Conservation (phyloP, 208 protist species). For the Balamuthia mandrillaris region DNA sequence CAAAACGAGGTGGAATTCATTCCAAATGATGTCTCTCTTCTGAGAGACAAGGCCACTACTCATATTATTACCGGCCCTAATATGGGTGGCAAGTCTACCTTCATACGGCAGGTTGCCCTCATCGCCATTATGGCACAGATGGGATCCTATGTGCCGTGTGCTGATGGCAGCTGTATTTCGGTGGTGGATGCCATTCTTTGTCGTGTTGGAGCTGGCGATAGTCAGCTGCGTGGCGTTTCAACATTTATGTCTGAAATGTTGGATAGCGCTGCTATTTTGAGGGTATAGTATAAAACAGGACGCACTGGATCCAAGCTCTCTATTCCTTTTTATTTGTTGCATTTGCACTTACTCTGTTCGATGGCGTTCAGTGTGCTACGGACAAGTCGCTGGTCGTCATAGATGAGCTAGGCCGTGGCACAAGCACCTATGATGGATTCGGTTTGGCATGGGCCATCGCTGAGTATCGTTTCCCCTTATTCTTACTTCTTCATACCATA, state of each 20-base stretch:
- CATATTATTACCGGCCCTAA: constrained; percentile 84
- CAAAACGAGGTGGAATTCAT: neutral
- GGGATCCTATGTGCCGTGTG: constrained; percentile 94
- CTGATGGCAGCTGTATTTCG: constrained; percentile 66
- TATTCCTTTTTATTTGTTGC: neutral
- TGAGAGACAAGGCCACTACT: constrained; percentile 50
- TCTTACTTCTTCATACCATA: neutral
- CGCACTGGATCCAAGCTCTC: neutral
- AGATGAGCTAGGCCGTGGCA: constrained; percentile 98
- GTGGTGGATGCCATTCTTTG: constrained; percentile 92
- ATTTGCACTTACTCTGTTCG: neutral
- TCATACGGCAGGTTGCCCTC: constrained; percentile 92
- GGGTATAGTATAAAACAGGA: constrained; percentile 46
- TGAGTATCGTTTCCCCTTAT: constrained; percentile 65
- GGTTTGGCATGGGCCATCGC: constrained; percentile 98
- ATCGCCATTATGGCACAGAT: constrained; percentile 96
- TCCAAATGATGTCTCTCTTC: neutral
- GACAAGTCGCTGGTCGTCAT: constrained; percentile 93
- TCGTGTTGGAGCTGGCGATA: constrained; percentile 97
- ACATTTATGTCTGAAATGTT: constrained; percentile 99
- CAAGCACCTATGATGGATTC: constrained; percentile 99
- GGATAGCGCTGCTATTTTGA: constrained; percentile 94
- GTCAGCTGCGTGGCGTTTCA: constrained; percentile 79
- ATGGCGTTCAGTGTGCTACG: constrained; percentile 78
- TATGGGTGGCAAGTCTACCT: constrained; percentile 99